Conservation (phyloP, 2,329 filamentous ascomycete genomes). For the Botrytis deweyae region DNA sequence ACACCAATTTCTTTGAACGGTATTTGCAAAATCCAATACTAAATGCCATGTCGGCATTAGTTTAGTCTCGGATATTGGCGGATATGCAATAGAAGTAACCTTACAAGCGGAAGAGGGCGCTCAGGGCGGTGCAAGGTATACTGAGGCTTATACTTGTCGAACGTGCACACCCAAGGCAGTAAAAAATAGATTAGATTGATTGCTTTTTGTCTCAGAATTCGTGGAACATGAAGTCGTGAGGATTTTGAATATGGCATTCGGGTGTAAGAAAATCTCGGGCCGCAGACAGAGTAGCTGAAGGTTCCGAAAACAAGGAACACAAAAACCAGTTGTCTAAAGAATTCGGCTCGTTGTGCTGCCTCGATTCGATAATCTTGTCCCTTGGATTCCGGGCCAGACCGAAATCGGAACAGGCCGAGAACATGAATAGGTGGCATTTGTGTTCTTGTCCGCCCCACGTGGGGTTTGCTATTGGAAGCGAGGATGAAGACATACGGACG, state of each 20-base stretch:
- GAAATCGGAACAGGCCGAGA: background rate
- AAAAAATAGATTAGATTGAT: conserved; percentile 8
- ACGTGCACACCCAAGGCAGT: background rate
- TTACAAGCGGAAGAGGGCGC: background rate
- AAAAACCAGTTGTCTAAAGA: background rate
- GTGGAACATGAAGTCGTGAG: background rate
- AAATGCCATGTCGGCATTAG: conserved; percentile 12
- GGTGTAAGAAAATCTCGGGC: background rate
- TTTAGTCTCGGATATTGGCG: conserved; percentile 10
- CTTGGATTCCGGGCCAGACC: conserved; percentile 7
- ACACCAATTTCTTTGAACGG: background rate
- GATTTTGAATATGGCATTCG: background rate
- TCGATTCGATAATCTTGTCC: background rate
- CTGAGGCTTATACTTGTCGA: background rate
- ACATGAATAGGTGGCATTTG: background rate
- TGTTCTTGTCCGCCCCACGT: conserved; percentile 12
- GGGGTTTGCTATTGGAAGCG: background rate
- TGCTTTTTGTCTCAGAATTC: conserved; percentile 1
- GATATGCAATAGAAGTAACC: background rate
- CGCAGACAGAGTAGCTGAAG: background rate
- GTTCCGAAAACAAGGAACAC: background rate
- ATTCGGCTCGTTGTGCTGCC: background rate
- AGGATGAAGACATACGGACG: conserved; percentile 1
- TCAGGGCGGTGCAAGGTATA: conserved; percentile 4
- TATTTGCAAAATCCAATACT: background rate